Evolutionary conservation across 2,329 filamentous ascomycete genomes (phyloP).

Genomic region (Plenodomus biglobosus): DNA sequence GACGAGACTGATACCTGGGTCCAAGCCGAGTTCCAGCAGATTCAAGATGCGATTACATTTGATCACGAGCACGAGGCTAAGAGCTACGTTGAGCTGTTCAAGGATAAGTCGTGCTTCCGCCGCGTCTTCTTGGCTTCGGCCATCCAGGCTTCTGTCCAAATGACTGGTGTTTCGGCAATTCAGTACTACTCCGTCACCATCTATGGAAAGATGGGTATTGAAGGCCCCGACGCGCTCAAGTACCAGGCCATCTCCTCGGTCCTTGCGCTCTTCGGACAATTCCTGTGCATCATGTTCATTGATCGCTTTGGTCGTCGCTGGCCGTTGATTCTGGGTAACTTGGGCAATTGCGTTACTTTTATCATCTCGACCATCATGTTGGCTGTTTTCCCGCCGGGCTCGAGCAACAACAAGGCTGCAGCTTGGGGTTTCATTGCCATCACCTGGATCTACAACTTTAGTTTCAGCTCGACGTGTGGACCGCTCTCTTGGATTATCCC

Average conservation of each 20-base stretch:
- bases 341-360: conserved; percentile 71
- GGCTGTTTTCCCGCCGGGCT: conserved; percentile 63
- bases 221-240: conserved; percentile 64
- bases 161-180: conserved; percentile 67
- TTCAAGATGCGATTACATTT: conserved; percentile 65
- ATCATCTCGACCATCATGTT: conserved; percentile 64
- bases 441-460: conserved; percentile 82
- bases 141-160: conserved; percentile 71
- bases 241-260: conserved; percentile 76
- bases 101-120: conserved; percentile 65
- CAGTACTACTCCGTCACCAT: conserved; percentile 73
- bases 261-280: conserved; percentile 69
- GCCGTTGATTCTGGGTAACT: conserved; percentile 71
- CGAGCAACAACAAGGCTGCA: conserved; percentile 55
- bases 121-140: conserved; percentile 70
- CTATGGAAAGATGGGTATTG: conserved; percentile 70
- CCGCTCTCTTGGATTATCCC: conserved; percentile 66
- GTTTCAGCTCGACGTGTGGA: conserved; percentile 70
- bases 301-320: conserved; percentile 71
- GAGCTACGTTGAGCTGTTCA: conserved; percentile 70
- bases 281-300: conserved; percentile 67
- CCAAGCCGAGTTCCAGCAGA: conserved; percentile 70
- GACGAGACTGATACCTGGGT: conserved; percentile 69
- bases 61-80: conserved; percentile 71
- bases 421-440: conserved; percentile 74